A percentile compares a stretch with the other conserved stretches of the same genome.
phyloP scores from a whole-genome alignment of 1,284 basidiomycete genomes.

The Cutaneotrichosporon mucoides region DNA sequence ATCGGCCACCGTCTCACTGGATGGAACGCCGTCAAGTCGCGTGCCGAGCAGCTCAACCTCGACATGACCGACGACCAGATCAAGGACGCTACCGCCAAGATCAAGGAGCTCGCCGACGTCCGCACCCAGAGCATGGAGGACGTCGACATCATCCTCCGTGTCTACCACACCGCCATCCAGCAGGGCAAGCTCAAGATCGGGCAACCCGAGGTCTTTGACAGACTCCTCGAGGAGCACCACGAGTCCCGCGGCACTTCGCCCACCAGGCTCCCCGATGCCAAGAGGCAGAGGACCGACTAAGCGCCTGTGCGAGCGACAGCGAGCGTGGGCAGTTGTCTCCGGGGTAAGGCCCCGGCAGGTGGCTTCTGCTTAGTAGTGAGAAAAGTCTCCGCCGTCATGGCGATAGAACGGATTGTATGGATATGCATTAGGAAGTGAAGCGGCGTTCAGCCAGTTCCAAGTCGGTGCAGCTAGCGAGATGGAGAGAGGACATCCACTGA shows the following conservation, averaged over 20 bases:
- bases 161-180: constrained; percentile 87
- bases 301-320: background rate
- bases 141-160: constrained; percentile 91
- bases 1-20: constrained; percentile 96
- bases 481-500: too few relatives aligned
- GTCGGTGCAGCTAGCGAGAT: too few relatives aligned
- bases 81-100: constrained; percentile 98
- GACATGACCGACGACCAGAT: constrained; percentile 56
- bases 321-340: background rate
- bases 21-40: constrained; percentile 99
- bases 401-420: background rate
- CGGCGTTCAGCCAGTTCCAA: too few relatives aligned
- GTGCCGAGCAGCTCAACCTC: constrained; percentile 93
- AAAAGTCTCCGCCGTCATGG: background rate
- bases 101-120: constrained; percentile 98
- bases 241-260: constrained; percentile 25
- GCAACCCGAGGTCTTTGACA: constrained; percentile 79
- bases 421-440: background rate
- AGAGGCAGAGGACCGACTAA: constrained; percentile 15
- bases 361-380: too few relatives aligned
- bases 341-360: too few relatives aligned
- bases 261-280: constrained; percentile 11
- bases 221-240: constrained; percentile 59
- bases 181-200: constrained; percentile 81
- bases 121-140: constrained; percentile 99